Conservation (phyloP, 805 yeast genomes). For the Metschnikowia henanensis region DNA sequence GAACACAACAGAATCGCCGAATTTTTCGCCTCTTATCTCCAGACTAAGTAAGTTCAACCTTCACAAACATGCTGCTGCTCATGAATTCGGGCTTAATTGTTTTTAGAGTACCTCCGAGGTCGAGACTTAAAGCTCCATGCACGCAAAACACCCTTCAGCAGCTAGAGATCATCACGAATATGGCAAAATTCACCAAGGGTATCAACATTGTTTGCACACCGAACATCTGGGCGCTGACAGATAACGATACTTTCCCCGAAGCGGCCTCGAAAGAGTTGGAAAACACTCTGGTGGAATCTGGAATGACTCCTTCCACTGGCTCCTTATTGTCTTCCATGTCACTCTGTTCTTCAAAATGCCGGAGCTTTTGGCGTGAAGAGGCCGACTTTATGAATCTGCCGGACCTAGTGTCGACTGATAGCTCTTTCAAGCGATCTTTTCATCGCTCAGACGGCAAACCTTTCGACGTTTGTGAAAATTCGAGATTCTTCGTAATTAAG, state of each 20-base stretch:
- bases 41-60: no score
- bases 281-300: not conserved
- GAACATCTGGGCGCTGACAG: conserved; percentile 12
- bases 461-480: conserved; percentile 9
- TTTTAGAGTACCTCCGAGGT: conserved; percentile 7
- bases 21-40: no score
- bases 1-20: no score
- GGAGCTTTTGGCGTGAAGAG: conserved; percentile 2
- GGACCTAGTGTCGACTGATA: not conserved
- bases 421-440: conserved; percentile 4
- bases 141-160: conserved; percentile 2
- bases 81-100: conserved; percentile 9
- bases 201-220: conserved; percentile 7
- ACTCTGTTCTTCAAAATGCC: conserved; percentile 3
- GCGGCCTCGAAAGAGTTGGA: not conserved
- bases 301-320: not conserved
- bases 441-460: not conserved
- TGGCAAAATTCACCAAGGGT: conserved; percentile 7
- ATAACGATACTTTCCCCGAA: not conserved
- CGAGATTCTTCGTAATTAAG: conserved; percentile 52
- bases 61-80: conserved; percentile 7
- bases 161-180: conserved; percentile 2
- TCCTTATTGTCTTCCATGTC: conserved; percentile 6
- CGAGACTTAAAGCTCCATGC: conserved; percentile 3
- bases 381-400: conserved; percentile 1